Evolutionary conservation across 176 grass and related monocot species (phyloP).

Genomic region (Eremochloa ophiuroides): DNA sequence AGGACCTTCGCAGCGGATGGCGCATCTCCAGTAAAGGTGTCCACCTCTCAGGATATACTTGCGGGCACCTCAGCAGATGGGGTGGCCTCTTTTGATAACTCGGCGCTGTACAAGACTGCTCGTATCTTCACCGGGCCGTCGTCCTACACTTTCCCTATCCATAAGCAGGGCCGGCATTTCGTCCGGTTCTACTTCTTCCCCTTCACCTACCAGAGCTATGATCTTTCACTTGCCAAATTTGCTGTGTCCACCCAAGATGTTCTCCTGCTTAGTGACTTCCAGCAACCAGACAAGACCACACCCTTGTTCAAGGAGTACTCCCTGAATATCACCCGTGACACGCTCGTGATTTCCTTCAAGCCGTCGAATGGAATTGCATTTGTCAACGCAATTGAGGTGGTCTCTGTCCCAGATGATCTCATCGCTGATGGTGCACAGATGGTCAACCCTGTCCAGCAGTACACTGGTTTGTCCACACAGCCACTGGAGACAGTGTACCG

Average conservation of each 20-base stretch:
- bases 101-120: slow-evolving; percentile 60
- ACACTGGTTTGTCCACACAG: slow-evolving; percentile 58
- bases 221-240: slow-evolving; percentile 71
- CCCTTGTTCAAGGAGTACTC: slow-evolving; percentile 83
- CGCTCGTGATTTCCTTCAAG: slow-evolving; percentile 75
- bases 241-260: slow-evolving; percentile 82
- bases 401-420: slow-evolving; percentile 79
- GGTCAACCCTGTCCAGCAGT: slow-evolving; percentile 54
- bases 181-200: slow-evolving; percentile 87
- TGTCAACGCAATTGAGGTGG: slow-evolving; percentile 81
- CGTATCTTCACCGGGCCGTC: slow-evolving; percentile 71
- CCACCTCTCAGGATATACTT: slow-evolving; percentile 50
- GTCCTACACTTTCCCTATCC: slow-evolving; percentile 78
- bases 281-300: slow-evolving; percentile 51
- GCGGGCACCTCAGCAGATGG: slow-evolving; percentile 50
- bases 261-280: slow-evolving; percentile 69
- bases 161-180: slow-evolving; percentile 79
- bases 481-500: slow-evolving; percentile 70
- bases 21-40: slow-evolving; percentile 45
- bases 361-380: slow-evolving; percentile 72
- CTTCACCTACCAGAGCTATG: slow-evolving; percentile 64
- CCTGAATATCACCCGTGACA: slow-evolving; percentile 62
- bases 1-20: slow-evolving; percentile 66
- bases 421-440: slow-evolving; percentile 38
- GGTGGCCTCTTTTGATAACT: slow-evolving; percentile 47